These are phyloP conservation scores for Lotus japonicus DNA, from an alignment of 306 rosid species.

Conservation along the genomic window DNA sequence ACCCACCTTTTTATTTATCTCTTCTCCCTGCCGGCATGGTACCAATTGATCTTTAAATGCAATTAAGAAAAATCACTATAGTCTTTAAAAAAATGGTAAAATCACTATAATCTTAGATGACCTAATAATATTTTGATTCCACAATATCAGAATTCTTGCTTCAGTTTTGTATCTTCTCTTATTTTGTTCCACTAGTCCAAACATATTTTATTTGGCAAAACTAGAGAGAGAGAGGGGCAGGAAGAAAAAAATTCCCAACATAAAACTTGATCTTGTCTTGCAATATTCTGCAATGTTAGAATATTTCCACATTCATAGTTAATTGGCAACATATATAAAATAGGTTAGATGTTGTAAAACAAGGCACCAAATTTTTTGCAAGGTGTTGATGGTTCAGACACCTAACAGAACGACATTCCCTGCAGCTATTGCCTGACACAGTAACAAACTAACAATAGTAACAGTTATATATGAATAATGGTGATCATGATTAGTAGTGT, in stretches of 20 bases:
- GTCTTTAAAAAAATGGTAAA: too few relatives aligned
- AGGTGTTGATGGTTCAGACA: conserved; percentile 3
- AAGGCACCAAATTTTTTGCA: neutral
- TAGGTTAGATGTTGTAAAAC: conserved; percentile 8
- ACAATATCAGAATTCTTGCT: neutral
- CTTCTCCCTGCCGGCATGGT: too few relatives aligned
- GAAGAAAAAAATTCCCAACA: neutral
- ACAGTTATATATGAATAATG: too few relatives aligned
- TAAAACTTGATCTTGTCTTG: neutral
- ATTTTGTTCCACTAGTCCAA: neutral
- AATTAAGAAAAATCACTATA: too few relatives aligned
- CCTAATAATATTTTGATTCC: too few relatives aligned
- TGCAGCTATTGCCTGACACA: neutral
- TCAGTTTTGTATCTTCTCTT: neutral
- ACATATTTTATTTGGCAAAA: neutral
- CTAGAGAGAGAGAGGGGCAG: neutral
- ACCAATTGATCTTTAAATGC: too few relatives aligned
- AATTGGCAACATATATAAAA: neutral
- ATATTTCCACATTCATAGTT: neutral
- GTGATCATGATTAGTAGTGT: neutral
- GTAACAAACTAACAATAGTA: neutral
- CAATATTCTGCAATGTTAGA: too few relatives aligned
- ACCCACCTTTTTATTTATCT: too few relatives aligned
- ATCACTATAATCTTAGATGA: too few relatives aligned
- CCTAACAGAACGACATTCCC: conserved; percentile 26